Conservation (phyloP, 73 alveolate genomes). For the Tetrahymena malaccensis region DNA sequence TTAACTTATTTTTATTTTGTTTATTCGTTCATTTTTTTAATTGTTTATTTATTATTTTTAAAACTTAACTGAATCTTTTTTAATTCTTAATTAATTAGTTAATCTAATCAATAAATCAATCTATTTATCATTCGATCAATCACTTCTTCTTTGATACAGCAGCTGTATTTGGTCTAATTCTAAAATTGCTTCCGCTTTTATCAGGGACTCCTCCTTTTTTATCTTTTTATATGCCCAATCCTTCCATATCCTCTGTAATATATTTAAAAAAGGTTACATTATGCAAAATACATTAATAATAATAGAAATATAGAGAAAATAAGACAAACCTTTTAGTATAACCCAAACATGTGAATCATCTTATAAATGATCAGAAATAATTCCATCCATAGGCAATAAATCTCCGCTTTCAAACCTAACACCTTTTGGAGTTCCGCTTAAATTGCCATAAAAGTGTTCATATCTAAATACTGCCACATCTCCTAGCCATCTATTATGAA, state of each 20-base stretch:
- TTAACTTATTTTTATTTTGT: background rate
- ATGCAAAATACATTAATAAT: too few species aligned
- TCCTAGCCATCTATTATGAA: conserved; percentile 10
- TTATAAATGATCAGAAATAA: conserved; percentile 10
- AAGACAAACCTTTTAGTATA: conserved; percentile 43
- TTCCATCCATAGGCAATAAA: conserved; percentile 33
- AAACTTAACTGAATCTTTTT: background rate
- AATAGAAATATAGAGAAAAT: too few species aligned
- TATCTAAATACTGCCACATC: conserved; percentile 43
- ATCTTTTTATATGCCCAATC: background rate
- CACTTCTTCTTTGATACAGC: background rate
- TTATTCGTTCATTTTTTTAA: too few species aligned
- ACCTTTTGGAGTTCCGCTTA: conserved; percentile 41
- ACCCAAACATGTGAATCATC: conserved; percentile 50
- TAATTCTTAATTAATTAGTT: background rate
- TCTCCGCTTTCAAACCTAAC: conserved; percentile 49
- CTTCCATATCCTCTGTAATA: conserved; percentile 32
- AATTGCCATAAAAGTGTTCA: conserved; percentile 10
- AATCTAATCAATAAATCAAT: background rate
- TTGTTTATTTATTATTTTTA: background rate
- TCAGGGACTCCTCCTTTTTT: background rate
- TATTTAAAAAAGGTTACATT: background rate
- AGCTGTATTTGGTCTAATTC: background rate
- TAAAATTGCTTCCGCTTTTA: background rate
- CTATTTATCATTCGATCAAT: background rate